Percentiles rank a stretch among this genome's conserved stretches.
Evolutionary conservation across 495 filamentous ascomycete genomes (phyloP).

Genomic region (Trichocladium antarcticum): DNA sequence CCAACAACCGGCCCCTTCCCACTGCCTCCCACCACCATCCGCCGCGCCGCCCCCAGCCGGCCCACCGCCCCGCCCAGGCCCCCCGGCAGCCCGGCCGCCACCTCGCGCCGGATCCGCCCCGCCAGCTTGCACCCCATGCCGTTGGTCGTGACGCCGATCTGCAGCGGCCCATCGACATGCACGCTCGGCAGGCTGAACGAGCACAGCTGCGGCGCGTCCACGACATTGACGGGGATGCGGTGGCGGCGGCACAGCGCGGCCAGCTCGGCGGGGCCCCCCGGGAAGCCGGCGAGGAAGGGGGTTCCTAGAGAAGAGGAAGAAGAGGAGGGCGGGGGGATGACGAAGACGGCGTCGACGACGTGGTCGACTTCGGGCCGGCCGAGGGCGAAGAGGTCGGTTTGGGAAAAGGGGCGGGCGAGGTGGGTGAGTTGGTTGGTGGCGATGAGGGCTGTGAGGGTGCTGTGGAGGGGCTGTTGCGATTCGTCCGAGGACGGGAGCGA

Average conservation of each 20-base stretch:
- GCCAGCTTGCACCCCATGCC: constrained; percentile 92
- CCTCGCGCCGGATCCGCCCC: constrained; percentile 77
- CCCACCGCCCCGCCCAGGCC: constrained; percentile 78
- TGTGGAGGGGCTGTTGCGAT: constrained; percentile 46
- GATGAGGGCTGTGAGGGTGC: constrained; percentile 60
- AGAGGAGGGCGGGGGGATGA: constrained; percentile 53
- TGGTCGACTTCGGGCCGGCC: constrained; percentile 67
- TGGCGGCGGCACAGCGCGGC: constrained; percentile 64
- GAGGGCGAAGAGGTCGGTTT: constrained; percentile 55
- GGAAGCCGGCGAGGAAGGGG: no score
- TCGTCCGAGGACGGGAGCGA: constrained; percentile 44
- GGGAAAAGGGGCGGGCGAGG: constrained; percentile 55
- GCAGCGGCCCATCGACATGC: constrained; percentile 80
- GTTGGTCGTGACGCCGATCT: constrained; percentile 92
- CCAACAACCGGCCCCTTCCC: constrained; percentile 26
- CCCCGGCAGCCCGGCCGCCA: constrained; percentile 63
- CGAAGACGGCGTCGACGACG: constrained; percentile 86
- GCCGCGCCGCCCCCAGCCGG: constrained; percentile 63
- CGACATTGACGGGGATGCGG: constrained; percentile 85
- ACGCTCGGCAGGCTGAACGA: constrained; percentile 83
- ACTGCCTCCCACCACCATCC: constrained; percentile 40
- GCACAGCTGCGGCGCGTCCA: constrained; percentile 79
- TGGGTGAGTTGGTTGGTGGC: constrained; percentile 62
- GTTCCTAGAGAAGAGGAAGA: constrained; percentile 13
- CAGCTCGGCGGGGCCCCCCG: constrained; percentile 33